Conservation (phyloP, 2,329 filamentous ascomycete genomes). For the Aspergillus oerlinghausenensis region DNA sequence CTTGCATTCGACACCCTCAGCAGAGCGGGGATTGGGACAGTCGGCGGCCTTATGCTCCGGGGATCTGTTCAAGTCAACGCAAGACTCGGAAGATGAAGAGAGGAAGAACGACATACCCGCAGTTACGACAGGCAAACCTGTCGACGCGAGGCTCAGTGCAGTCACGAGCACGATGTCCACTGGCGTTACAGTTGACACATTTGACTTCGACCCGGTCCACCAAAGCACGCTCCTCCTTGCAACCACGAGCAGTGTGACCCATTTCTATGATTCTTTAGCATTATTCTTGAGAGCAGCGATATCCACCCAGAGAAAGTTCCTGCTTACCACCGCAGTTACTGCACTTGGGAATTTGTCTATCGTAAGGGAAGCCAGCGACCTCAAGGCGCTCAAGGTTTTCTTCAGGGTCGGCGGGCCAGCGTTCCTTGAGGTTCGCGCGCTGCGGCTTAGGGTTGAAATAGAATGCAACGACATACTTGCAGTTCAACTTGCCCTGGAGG, state of each 20-base stretch:
- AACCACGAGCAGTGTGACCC: constrained; percentile 46
- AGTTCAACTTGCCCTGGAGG: constrained; percentile 49
- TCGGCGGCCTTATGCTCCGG: constrained; percentile 45
- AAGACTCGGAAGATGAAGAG: background rate
- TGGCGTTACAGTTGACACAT: constrained; percentile 47
- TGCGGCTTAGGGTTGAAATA: constrained; percentile 45
- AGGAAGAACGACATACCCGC: constrained; percentile 36
- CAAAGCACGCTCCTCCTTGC: constrained; percentile 43
- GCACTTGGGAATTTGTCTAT: constrained; percentile 49
- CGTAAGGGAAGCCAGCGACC: constrained; percentile 48
- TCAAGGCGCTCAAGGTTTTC: constrained; percentile 50
- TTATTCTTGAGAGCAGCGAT: background rate
- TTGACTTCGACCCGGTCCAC: constrained; percentile 42
- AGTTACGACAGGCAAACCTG: constrained; percentile 49
- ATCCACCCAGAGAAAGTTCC: background rate
- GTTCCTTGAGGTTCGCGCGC: constrained; percentile 42
- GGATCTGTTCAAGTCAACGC: constrained; percentile 26
- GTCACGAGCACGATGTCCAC: constrained; percentile 48
- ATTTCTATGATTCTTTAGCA: constrained; percentile 31
- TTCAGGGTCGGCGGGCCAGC: constrained; percentile 47
- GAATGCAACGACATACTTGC: constrained; percentile 49
- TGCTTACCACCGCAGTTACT: constrained; percentile 45
- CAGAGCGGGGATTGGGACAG: constrained; percentile 44
- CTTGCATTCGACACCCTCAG: constrained; percentile 43
- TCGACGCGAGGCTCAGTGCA: constrained; percentile 38